Base-by-base conservation (phyloP, 805 yeast genomes). In the Blastobotrys parvus region DNA sequence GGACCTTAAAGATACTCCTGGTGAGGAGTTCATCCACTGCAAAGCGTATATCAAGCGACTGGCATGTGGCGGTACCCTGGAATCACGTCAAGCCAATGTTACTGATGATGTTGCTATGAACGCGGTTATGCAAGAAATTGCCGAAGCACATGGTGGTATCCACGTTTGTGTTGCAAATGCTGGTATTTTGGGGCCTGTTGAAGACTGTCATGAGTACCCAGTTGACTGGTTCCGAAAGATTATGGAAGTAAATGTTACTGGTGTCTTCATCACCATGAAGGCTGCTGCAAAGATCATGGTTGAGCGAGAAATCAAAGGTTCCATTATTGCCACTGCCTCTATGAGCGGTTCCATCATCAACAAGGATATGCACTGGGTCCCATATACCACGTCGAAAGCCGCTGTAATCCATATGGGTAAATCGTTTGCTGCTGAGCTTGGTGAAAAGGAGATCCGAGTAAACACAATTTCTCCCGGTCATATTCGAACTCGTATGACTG, bases 261-360 rank as follows among this genome's bases (percentile, higher is more conserved):
- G 87, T 1, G 80, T 81, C 22, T 83, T 78, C 61, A 75, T 78
- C 57, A 74, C 86, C 52, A 80, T 88, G 39, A 78, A 78, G 62
- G 68, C 75, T 22, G 74, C 78, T 18, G 89, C 78, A 41, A 65
- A 88, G 29, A 68, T 67, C 49, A 69, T 80, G 48, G 82, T 83
- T 66, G 72, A 72, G 31, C 39, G 49, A 1, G 80, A 80, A 49
- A 77, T 77, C 3, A 62, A 62, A 39, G 92, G 92, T 19, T 78
- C 86, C 2, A 68, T 83, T 50, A 75, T 84, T 46, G 68, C 80
- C 57, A 84, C 90, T 1, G 85, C 86, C 1, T 80, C 89, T 20
- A 83, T 84, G 80, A 77, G 86, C 16, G 90, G 80, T 3, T 79
- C 75, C 59, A 77, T 83, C 51, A 82, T 74, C 49, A 84, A 83